Base-by-base conservation (phyloP, 805 yeast genomes). In the Kodamaea hsintzibuensis region DNA sequence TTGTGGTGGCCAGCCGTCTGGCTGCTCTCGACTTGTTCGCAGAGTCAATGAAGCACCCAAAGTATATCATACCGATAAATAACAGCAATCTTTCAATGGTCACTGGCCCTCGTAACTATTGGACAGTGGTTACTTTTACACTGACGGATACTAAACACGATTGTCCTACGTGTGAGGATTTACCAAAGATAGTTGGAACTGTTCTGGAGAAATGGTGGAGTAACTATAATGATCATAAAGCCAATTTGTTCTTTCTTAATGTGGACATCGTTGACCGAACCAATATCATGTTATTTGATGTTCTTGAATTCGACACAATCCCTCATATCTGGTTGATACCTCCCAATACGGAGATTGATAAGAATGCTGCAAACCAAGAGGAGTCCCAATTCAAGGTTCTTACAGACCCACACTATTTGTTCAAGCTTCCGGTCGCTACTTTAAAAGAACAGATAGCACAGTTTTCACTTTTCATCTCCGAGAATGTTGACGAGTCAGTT, bases 251-350 rank as follows among this genome's bases (percentile, higher is more conserved):
- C 62, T 79, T 85, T 63, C 71, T 76, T 38, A 69, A 73, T 42
- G 79, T 82, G 10, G 92, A 87, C 55, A 78, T 83, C 33, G 60
- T 62, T 5, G 71, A 73, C 49, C 58, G 63, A 2, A 64, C 71
- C 1, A 84, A 84, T 59, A 55, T 69, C 9, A 61, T 65, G 2
- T 61, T 79, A 19, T 79, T 82, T 55, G 63, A 69, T 22, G 66
- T 69, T 8, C 60, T 85, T 50, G 65, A 70, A 2, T 62, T 88
- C 53, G 68, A 68, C 2, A 71, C 82, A 1, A 82, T 86, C 2
- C 95, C 96, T 1, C 85, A 82, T 55, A 59, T 86, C n/a, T 82
- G 91, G 83, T 71, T 87, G 1, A 77, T 82, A 52, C 91, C 91
- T 2, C 87, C 84, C 4, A 66, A 63, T 45, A 57, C 56, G 17